Conservation (phyloP, 129 eudicot species). For the Lactuca saligna region DNA sequence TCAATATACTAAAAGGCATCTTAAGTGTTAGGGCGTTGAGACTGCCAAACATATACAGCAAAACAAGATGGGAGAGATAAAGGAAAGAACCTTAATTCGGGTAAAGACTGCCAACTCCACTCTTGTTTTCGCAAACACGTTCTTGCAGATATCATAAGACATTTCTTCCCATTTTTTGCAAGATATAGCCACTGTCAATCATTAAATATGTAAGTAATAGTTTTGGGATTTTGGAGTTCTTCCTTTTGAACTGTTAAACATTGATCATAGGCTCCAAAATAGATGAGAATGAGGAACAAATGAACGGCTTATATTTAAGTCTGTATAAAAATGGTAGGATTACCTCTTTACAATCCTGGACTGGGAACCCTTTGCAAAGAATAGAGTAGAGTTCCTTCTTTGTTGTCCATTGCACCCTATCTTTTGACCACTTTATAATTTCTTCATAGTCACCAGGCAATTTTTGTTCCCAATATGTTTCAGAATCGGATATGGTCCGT, state of each 20-base stretch:
- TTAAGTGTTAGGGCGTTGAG: too few species aligned
- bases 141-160: not conserved
- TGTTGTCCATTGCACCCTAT: not conserved
- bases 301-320: too few species aligned
- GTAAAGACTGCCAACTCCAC: conserved; percentile 2
- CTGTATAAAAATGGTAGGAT: too few species aligned
- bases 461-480: conserved; percentile 5
- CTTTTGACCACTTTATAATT: conserved; percentile 6
- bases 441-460: conserved; percentile 3
- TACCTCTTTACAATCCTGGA: not conserved
- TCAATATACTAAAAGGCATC: too few species aligned
- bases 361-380: conserved; percentile 5
- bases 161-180: not conserved
- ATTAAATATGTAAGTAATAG: too few species aligned
- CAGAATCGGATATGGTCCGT: not conserved
- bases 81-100: conserved; percentile 3
- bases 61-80: not conserved
- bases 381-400: conserved; percentile 1
- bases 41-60: too few species aligned
- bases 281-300: not conserved
- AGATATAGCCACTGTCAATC: not conserved
- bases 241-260: too few species aligned
- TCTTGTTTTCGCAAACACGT: too few species aligned
- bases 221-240: too few species aligned
- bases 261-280: not conserved